Base-by-base conservation (phyloP, 306 rosid species). In the Styphnolobium japonicum region DNA sequence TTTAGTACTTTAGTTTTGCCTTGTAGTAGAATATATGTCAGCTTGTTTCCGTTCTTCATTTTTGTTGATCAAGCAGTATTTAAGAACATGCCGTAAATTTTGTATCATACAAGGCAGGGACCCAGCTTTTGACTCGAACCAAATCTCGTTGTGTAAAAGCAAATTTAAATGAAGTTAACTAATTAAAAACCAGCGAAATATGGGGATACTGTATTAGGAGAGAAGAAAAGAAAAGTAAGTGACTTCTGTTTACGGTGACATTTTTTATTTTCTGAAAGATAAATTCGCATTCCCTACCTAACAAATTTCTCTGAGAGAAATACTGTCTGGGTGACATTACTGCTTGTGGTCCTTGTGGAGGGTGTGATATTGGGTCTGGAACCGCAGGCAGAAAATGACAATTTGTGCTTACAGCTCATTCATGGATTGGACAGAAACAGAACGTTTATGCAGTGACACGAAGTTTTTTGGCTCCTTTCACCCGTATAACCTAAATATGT, bases 351-450 rank as follows among this genome's bases (percentile, higher is more conserved):
- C n/a, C 1, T 27, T 27, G 56, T 49, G 56, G 29, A 53, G 9
- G 31, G 10, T 21, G 61, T 53, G 61, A 53, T 51, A 46, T 49
- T 53, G 16, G 36, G 63, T 33, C 16, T 51, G 67, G 22, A 12
- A 15, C 2, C 11, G 58, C 27, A 25, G 21, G 57, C 65, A 43
- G 11, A 61, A 61, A 34, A 31, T 67, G 78, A 60, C 77, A 29
- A 19, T 67, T 75, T 81, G 77, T 61, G 81, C 40, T 27, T 27
- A 65, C 80, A 62, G 83, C 68, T 80, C 39, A 25, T 56, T 74
- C 51, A 71, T 49, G 80, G 89, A 89, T 81, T 80, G 64, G 85
- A 89, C 71, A 22, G 80, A 76, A 82, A 80, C 31, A 40, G 78
- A 80, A 80, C 72, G 75, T 42, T 4, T 10, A 37, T 22, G 45